These are phyloP conservation scores for Deuterostichococcus epilithicus DNA, from an alignment of 139 green algal species.

Conservation along the genomic window DNA sequence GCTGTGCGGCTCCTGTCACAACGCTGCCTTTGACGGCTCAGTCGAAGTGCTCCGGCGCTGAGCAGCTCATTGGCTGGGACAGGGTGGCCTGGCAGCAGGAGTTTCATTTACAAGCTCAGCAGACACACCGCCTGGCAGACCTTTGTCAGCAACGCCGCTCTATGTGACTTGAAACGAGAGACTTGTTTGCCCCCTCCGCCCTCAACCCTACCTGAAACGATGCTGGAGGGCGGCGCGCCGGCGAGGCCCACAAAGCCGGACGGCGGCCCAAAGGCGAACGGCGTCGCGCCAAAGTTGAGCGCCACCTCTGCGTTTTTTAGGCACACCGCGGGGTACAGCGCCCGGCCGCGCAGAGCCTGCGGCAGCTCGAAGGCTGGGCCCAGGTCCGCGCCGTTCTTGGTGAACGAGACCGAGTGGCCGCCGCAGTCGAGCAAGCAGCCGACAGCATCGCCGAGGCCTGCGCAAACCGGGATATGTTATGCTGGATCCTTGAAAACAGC, in stretches of 20 bases:
- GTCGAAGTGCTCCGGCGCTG: no score
- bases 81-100: no score
- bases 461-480: background rate
- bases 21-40: no score
- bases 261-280: slow-evolving; percentile 33
- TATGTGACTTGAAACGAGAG: no score
- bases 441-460: slow-evolving; percentile 51
- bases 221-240: slow-evolving; percentile 12
- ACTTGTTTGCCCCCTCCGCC: no score
- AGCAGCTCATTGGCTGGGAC: no score
- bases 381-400: slow-evolving; percentile 56
- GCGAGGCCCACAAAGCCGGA: slow-evolving; percentile 34
- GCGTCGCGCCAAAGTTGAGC: slow-evolving; percentile 51
- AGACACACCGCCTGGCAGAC: no score
- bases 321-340: slow-evolving; percentile 67
- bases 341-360: slow-evolving; percentile 32
- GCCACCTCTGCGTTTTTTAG: slow-evolving; percentile 79
- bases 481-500: no score
- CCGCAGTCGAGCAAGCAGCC: slow-evolving; percentile 58
- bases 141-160: no score
- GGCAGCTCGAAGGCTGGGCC: slow-evolving; percentile 57
- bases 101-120: no score
- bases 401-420: slow-evolving; percentile 42
- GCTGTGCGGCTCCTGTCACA: no score
- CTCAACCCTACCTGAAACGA: background rate